These are phyloP conservation scores for Ogataea polymorpha DNA, from an alignment of 805 yeast genomes.

Conservation along the genomic window DNA sequence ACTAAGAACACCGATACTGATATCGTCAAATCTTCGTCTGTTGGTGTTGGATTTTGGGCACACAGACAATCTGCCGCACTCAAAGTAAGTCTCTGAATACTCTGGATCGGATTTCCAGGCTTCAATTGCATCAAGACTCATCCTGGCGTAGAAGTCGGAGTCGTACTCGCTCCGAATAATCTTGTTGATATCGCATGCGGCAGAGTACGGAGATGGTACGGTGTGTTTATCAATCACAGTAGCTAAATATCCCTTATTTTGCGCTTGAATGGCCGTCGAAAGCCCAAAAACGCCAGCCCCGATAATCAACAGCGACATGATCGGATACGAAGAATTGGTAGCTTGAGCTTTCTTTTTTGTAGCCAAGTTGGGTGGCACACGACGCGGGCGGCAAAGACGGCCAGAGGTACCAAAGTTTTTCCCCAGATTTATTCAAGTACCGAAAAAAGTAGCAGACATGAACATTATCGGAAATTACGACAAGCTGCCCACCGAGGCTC, in stretches of 20 bases:
- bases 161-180: conserved; percentile 47
- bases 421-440: neutral
- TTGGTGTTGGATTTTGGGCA: conserved; percentile 32
- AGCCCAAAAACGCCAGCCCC: conserved; percentile 48
- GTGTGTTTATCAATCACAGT: conserved; percentile 39
- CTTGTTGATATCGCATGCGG: conserved; percentile 48
- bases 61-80: conserved; percentile 42
- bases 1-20: conserved; percentile 35
- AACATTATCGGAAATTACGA: conserved; percentile 13
- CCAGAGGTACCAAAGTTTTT: neutral
- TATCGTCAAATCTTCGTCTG: conserved; percentile 38
- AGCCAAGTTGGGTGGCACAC: neutral
- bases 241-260: conserved; percentile 31
- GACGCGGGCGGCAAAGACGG: neutral
- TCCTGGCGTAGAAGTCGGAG: conserved; percentile 37
- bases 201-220: conserved; percentile 45
- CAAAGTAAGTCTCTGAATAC: conserved; percentile 33
- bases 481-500: conserved; percentile 46
- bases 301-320: conserved; percentile 24
- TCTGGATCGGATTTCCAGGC: conserved; percentile 37
- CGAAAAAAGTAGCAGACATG: neutral
- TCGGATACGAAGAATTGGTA: too few relatives aligned
- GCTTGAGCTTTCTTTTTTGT: conserved; percentile 1
- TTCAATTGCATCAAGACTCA: conserved; percentile 44
- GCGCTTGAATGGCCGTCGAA: conserved; percentile 40